A percentile compares a stretch with the other conserved stretches of the same genome.
Conservation (phyloP, 305 asterid species). For the Fraxinus paxiana region DNA sequence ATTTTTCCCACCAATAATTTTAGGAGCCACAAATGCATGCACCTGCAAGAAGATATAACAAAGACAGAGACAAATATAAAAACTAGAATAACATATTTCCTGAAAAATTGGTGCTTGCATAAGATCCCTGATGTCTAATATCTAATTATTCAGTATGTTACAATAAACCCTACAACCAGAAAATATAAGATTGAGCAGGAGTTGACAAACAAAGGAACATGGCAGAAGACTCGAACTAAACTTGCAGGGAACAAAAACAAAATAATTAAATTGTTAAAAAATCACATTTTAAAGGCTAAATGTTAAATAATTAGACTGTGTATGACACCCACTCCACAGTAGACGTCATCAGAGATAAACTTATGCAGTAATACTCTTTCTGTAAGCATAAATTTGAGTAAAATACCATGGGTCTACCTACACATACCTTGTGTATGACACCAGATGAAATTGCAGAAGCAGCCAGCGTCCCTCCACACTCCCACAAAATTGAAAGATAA, state of each 20-base stretch:
- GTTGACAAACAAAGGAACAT: background rate
- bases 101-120: background rate
- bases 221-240: background rate
- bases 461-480: slow-evolving; percentile 93
- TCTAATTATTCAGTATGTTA: background rate
- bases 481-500: slow-evolving; percentile 91
- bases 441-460: slow-evolving; percentile 94
- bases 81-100: background rate
- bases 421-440: slow-evolving; percentile 84
- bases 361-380: background rate
- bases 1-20: slow-evolving; percentile 85
- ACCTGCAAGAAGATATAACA: slow-evolving; percentile 46
- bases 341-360: background rate
- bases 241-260: background rate
- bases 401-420: slow-evolving; percentile 22
- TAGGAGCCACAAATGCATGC: slow-evolving; percentile 93
- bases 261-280: background rate
- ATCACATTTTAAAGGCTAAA: background rate
- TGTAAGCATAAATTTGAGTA: background rate
- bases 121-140: background rate
- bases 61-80: slow-evolving; percentile 7
- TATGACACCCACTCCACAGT: background rate
- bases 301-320: background rate
- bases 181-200: slow-evolving; percentile 12
- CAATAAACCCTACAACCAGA: slow-evolving; percentile 5